Conservation (phyloP, 169 alveolate genomes). For the Plasmodium vinckei region DNA sequence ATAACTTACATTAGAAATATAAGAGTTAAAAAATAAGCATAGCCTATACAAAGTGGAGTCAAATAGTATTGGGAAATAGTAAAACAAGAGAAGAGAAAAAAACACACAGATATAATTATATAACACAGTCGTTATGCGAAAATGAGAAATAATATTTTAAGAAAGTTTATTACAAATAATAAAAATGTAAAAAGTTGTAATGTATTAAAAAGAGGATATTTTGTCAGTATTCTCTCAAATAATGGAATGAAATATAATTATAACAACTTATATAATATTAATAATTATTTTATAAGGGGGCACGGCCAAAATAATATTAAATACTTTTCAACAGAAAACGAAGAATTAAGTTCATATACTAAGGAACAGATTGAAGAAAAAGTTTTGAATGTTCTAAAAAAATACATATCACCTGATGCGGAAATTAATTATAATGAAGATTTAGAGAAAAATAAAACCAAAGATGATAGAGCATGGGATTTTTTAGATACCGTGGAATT, state of each 20-base stretch:
- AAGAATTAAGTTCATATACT: conserved; percentile 23
- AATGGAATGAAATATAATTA: conserved; percentile 33
- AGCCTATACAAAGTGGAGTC: no score
- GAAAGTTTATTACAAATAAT: conserved; percentile 13
- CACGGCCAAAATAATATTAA: neutral
- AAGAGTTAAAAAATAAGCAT: no score
- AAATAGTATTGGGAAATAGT: no score
- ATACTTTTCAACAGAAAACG: conserved; percentile 58
- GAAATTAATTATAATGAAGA: conserved; percentile 73
- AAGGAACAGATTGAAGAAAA: conserved; percentile 71
- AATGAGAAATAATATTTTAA: conserved; percentile 58
- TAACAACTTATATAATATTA: conserved; percentile 8
- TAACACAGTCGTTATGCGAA: conserved; percentile 17
- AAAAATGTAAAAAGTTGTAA: conserved; percentile 18
- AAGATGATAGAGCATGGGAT: conserved; percentile 76
- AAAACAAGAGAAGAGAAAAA: no score
- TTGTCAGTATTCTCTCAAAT: conserved; percentile 15
- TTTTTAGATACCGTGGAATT: conserved; percentile 74
- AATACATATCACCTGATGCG: conserved; percentile 37
- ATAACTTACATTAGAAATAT: no score
- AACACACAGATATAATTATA: no score
- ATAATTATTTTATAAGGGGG: conserved; percentile 12
- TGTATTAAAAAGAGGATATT: conserved; percentile 24
- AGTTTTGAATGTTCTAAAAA: conserved; percentile 60
- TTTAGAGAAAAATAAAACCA: conserved; percentile 67